Base-by-base conservation (phyloP, 1,139 yeast species). In the Taiozyma sp. region DNA sequence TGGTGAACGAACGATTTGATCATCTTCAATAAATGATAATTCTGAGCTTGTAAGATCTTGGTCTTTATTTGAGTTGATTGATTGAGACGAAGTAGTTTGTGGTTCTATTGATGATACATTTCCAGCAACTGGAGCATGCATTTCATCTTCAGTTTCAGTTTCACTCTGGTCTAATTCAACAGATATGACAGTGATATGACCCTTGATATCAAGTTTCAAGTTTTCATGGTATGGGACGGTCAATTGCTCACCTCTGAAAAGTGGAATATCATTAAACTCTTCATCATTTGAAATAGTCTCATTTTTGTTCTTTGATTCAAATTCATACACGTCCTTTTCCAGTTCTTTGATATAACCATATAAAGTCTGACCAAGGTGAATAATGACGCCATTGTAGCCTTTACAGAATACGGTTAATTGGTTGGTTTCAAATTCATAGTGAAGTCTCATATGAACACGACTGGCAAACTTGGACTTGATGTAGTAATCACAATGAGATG, bases 391-490 rank as follows among this genome's bases (percentile, higher is more conserved):
- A 49, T 71, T 71, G 29, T 63, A 60, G 30, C 75, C 73, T 44
- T 62, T 61, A 57, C 74, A 71, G 32, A 65, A 61, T 13, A 71
- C 54, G 19, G 64, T 61, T 21, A 71, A 49, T 45, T 63, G 62
- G 34, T 68, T 62, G 6, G 54, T 46, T 2, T 59, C 54, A 3
- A 63, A 54, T 13, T 58, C 53, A 51, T 68, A 70, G 13, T 65
- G 62, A 2, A 78, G 60, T 16, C 66, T 60, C 47, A 85, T 76
- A 66, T 88, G 96, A 22, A 76, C 73, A 51, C 96, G 77, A 9
- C 95, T 86, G 35, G 88, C 79, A 44, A 76, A 75, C 62, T 81
- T 81, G 63, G 85, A 77, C 45, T 70, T 69, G 45, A 82, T 70
- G 46, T 77, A 69, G 51, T 85, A 70, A 50, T 77, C 78, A 59